Evolutionary conservation across 768 basidiomycete genomes (phyloP).

Genomic region (Auricularia sp.): DNA sequence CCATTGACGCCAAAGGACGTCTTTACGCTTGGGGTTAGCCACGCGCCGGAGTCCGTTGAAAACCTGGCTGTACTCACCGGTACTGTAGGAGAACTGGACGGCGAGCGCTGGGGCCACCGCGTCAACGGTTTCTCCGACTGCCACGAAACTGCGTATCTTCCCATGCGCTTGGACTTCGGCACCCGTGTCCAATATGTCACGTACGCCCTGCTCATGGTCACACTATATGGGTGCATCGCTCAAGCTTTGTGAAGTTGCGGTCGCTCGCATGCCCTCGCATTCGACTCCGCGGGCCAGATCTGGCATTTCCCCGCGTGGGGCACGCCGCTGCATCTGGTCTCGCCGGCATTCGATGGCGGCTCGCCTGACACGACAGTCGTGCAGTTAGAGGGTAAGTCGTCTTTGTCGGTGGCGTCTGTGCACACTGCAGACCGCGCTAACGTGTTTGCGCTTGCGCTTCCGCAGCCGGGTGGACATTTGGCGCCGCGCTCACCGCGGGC

Average conservation of each 20-base stretch:
- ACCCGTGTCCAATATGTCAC: conserved; percentile 15
- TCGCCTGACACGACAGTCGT: conserved; percentile 38
- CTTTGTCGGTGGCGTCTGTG: neutral
- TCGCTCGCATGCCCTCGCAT: conserved; percentile 55
- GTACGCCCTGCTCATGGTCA: neutral
- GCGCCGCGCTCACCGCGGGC: conserved; percentile 59
- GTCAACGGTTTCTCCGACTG: conserved; percentile 50
- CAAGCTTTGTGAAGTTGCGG: conserved; percentile 49
- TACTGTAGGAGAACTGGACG: conserved; percentile 50
- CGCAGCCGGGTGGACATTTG: conserved; percentile 58
- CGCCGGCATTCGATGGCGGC: conserved; percentile 29
- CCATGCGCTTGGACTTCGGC: conserved; percentile 46
- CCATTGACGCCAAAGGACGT: conserved; percentile 62
- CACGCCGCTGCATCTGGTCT: conserved; percentile 53
- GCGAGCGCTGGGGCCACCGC: conserved; percentile 28
- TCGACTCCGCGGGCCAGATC: conserved; percentile 49
- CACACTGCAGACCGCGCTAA: neutral
- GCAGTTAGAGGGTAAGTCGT: conserved; percentile 42
- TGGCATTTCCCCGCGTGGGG: conserved; percentile 79
- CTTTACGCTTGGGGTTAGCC: conserved; percentile 74
- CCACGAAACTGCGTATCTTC: conserved; percentile 39
- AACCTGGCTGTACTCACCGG: neutral
- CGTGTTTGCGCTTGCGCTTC: neutral
- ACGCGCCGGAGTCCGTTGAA: neutral
- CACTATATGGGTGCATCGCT: too few relatives aligned